Conservation (phyloP, 169 alveolate species). For the Ichthyophthirius multifiliis region DNA sequence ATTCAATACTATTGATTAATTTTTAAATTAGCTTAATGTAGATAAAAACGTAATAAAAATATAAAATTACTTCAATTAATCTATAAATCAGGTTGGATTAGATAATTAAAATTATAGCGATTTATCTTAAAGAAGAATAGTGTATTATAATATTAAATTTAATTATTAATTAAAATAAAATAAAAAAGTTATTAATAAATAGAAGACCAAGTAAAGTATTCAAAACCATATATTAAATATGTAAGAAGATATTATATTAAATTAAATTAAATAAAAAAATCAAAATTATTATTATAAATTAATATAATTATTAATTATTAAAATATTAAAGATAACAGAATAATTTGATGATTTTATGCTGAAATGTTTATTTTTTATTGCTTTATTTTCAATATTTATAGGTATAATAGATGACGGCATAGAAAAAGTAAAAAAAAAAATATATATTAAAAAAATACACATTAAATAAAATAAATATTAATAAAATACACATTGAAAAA, state of each 20-base stretch:
- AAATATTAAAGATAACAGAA: background rate
- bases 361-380: background rate
- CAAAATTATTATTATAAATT: background rate
- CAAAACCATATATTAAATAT: background rate
- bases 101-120: background rate
- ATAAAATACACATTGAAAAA: background rate
- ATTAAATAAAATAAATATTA: background rate
- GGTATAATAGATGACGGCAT: background rate
- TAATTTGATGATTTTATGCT: slow-evolving; percentile 4
- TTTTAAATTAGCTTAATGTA: too few relatives aligned
- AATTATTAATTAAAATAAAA: background rate
- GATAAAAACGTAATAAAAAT: too few relatives aligned
- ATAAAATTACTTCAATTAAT: too few relatives aligned
- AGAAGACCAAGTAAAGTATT: background rate
- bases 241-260: background rate
- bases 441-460: background rate
- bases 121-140: background rate
- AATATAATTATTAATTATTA: background rate
- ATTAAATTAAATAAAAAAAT: background rate
- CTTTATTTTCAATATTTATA: background rate
- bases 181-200: background rate
- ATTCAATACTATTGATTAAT: too few relatives aligned
- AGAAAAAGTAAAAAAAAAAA: background rate
- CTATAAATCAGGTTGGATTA: background rate
- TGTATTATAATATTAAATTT: background rate